Conservation (phyloP, 2,329 filamentous ascomycete genomes). For the Lomentospora prolificans region DNA sequence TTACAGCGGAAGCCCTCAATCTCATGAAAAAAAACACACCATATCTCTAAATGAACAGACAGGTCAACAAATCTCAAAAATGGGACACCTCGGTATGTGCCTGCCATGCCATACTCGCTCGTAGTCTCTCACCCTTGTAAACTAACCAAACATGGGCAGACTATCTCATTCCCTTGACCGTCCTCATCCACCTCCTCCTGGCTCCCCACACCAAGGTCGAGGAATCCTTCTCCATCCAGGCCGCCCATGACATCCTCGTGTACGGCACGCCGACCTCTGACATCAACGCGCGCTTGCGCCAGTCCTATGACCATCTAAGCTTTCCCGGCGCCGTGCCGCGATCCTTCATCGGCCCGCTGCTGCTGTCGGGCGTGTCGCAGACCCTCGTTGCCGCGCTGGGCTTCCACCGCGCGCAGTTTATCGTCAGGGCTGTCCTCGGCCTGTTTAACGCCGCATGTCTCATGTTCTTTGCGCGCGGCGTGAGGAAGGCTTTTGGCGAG, state of each 20-base stretch:
- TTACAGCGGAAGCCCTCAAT: no score
- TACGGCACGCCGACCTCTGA: constrained; percentile 64
- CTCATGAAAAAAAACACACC: no score
- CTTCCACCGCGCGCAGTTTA: constrained; percentile 45
- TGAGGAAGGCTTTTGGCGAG: constrained; percentile 59
- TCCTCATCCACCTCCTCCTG: constrained; percentile 59
- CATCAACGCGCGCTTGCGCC: constrained; percentile 40
- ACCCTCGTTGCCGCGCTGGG: constrained; percentile 51
- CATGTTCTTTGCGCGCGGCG: constrained; percentile 50
- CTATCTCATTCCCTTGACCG: constrained; percentile 50
- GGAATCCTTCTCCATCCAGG: constrained; percentile 96
- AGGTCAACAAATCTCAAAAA: not conserved
- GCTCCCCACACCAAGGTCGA: constrained; percentile 96
- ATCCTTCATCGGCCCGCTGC: constrained; percentile 74
- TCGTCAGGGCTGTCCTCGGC: constrained; percentile 70
- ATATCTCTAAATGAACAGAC: no score
- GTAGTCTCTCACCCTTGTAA: no score
- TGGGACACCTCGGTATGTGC: not conserved
- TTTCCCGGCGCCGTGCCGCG: constrained; percentile 89
- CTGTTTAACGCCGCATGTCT: constrained; percentile 64
- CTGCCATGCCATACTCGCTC: no score
- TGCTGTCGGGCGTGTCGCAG: constrained; percentile 63
- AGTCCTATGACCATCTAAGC: constrained; percentile 75
- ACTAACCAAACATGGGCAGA: constrained; percentile 14
- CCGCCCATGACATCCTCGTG: constrained; percentile 76